Percentiles rank a stretch among this genome's conserved stretches.
phyloP scores from a whole-genome alignment of 2,329 filamentous ascomycete genomes.

The Botrytis fragariae region DNA sequence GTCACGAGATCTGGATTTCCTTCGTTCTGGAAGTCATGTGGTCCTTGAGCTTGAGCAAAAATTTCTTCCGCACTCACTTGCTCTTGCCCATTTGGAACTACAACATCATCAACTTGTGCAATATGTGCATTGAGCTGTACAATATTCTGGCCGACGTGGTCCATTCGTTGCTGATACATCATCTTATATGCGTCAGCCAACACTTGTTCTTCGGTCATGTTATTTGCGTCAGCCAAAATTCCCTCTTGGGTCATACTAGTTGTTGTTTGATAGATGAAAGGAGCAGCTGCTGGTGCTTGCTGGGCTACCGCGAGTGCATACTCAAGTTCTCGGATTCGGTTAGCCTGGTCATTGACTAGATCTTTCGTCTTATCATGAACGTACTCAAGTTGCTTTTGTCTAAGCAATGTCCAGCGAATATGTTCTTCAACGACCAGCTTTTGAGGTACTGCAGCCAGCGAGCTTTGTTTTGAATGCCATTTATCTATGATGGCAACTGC shows the following conservation, averaged over 20 bases:
- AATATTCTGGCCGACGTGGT: not conserved
- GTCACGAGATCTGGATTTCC: fast-evolving
- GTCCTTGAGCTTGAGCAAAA: not conserved
- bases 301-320: not conserved
- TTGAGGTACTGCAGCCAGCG: not conserved
- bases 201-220: not conserved
- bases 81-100: not conserved
- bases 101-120: not conserved
- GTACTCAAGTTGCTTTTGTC: not conserved
- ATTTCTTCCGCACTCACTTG: not conserved
- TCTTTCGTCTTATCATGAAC: not conserved
- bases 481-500: not conserved
- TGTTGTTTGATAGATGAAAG: not conserved
- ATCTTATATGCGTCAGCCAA: not conserved
- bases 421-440: not conserved
- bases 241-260: not conserved
- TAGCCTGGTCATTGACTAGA: not conserved
- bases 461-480: not conserved
- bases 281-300: fast-evolving
- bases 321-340: not conserved
- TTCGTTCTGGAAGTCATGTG: fast-evolving
- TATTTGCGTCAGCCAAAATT: not conserved
- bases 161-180: not conserved
- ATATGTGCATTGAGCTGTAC: not conserved
- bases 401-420: not conserved